Percentiles rank a stretch among this genome's conserved stretches.
Conservation (phyloP, 306 rosid species). For the Corylus heterophylla region DNA sequence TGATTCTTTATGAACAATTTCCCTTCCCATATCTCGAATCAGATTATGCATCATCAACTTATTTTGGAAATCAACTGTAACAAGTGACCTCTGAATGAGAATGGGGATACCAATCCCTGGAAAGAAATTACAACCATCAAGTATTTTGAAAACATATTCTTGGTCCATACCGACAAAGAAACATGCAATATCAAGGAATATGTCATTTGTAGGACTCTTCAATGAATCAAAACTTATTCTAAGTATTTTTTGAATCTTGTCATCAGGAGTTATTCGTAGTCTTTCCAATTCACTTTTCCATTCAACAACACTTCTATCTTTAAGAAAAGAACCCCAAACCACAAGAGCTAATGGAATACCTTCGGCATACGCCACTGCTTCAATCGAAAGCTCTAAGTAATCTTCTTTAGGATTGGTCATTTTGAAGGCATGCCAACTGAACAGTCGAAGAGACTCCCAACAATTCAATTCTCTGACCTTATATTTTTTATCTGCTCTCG, state of each 20-base stretch:
- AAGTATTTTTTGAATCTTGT: constrained; percentile 26
- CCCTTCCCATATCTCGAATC: constrained; percentile 45
- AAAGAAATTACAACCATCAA: constrained; percentile 30
- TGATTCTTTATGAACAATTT: constrained; percentile 23
- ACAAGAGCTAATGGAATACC: constrained; percentile 47
- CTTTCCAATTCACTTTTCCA: constrained; percentile 35
- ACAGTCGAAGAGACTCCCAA: constrained; percentile 28
- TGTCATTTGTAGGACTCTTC: constrained; percentile 16
- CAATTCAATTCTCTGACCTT: background rate
- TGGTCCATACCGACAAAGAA: constrained; percentile 38
- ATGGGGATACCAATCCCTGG: constrained; percentile 31
- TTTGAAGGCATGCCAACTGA: constrained; percentile 38
- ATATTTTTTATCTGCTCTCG: background rate
- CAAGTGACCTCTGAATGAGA: constrained; percentile 28
- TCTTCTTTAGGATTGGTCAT: background rate
- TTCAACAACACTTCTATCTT: constrained; percentile 7
- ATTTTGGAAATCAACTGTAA: constrained; percentile 14
- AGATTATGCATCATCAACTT: constrained; percentile 27
- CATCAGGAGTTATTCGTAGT: constrained; percentile 26
- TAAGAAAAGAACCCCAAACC: constrained; percentile 38
- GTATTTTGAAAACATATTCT: constrained; percentile 9
- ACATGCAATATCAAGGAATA: constrained; percentile 45
- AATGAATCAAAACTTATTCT: constrained; percentile 29
- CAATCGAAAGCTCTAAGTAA: constrained; percentile 9
- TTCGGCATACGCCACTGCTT: constrained; percentile 21